Base-by-base conservation (phyloP, 768 basidiomycete species). In the Russula foetens region DNA sequence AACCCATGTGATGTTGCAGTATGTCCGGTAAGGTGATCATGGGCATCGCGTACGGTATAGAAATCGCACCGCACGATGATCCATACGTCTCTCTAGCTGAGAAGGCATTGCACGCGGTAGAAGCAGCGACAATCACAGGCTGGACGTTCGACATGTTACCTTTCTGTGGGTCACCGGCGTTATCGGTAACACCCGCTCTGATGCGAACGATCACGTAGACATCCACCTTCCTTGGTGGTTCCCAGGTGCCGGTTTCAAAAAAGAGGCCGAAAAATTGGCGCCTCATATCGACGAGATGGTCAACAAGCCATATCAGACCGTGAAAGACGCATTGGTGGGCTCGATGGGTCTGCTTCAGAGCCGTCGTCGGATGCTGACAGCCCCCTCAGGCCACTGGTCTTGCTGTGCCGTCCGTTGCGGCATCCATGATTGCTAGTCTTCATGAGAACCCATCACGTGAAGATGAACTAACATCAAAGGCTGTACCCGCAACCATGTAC, bases 241-340 rank as follows among this genome's bases (percentile, higher is more conserved):
- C 29, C 69, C 69, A 3, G 69, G 69, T 21, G 69, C 66, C n/a
- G 56, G 65, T 6, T 70, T 70, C 51, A 67, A 65, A 35, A 69
- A 63, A 23, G 53, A 64, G 49, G 69, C 66, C 7, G 57, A 15
- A 24, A 59, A 21, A 23, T 66, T 66, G 66, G 60, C 58, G 5
- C 50, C 63, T 26, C 54, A 53, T n/a, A 63, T 71, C 0, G 56
- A 63, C 11, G 60, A 64, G n/a, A 61, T 69, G 63, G 41, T 64
- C 14, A 55, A 68, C n/a, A 61, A 67, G 26, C 66, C 70, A 9
- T 69, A 67, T 44, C 35, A 66, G 17, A 62, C 59, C 0, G 63
- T 66, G 11, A 66, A 59, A 50, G 61, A 63, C 21, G 55, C 63
- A 39, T 52, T 63, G 21, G 62, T 63, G 46, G 14, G 62, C 35